Conservation (phyloP, 1,284 basidiomycete species). For the Cutaneotrichosporon mucoides region DNA sequence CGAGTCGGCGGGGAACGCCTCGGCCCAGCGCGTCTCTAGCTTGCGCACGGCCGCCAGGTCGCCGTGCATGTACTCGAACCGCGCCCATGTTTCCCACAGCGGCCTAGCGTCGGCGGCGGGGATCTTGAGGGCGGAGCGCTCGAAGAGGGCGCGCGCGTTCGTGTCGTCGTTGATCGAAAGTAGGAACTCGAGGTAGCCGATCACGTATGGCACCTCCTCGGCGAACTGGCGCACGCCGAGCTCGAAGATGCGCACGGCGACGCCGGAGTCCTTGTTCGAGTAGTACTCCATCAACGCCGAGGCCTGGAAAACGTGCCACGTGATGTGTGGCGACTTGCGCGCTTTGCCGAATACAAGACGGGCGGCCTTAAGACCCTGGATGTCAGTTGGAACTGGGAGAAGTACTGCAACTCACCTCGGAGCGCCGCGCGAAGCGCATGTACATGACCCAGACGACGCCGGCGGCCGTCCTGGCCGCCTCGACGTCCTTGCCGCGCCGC, state of each 20-base stretch:
- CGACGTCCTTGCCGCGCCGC: conserved; percentile 51
- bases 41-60: conserved; percentile 85
- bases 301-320: conserved; percentile 93
- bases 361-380: conserved; percentile 66
- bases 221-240: conserved; percentile 83
- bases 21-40: conserved; percentile 80
- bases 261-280: conserved; percentile 75
- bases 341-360: conserved; percentile 78
- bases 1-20: conserved; percentile 80
- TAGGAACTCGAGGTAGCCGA: conserved; percentile 86
- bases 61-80: conserved; percentile 92
- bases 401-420: conserved; percentile 55
- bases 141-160: conserved; percentile 93
- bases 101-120: conserved; percentile 72
- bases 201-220: conserved; percentile 78
- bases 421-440: conserved; percentile 84
- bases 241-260: conserved; percentile 91
- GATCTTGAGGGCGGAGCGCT: conserved; percentile 66
- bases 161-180: conserved; percentile 93
- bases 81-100: conserved; percentile 93
- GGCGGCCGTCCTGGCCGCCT: conserved; percentile 51
- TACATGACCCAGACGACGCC: conserved; percentile 70
- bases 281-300: conserved; percentile 95
- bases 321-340: conserved; percentile 74
- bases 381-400: neutral